Evolutionary conservation across 1,284 basidiomycete species (phyloP), one percentile per base, ranked within the genome.

Genomic region (Tilletia walkeri): DNA sequence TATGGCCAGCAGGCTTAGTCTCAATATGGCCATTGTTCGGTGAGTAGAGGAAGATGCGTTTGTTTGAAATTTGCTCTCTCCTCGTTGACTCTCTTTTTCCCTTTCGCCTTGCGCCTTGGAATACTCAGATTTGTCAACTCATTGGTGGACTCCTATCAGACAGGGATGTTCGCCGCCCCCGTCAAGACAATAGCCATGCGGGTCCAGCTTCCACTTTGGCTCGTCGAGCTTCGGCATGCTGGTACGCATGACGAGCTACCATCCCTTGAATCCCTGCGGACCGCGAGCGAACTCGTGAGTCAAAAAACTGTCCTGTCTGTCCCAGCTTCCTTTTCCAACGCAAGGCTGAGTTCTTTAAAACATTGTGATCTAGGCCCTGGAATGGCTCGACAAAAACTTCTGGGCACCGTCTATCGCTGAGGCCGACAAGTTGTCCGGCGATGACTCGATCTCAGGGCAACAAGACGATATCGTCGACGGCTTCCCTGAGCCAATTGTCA

Each of bases 191-290:
- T 99, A 72, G 94, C 96, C 0, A 86, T 88, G 2, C 90, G 94
- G 73, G 88, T 99, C 34, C 91, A 91, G 0, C 86, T 99, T 1
- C 96, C 96, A 0, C 85, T 88, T 0, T 94, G 92, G 89, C 87
- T 99, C 20, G 94, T 99, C n/a, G 92, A 97, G 75, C 86, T 99
- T 4, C 88, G 95, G 48, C 95, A 99, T 85, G 91, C 93, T 38
- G 92, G 93, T 9, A 99, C 95, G 1, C 95, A 99, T 81, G 95
- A 99, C 80, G 93, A 96, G 75, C 85, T 99, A 18, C 96, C 95
- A 0, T 92, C 91, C 73, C 86, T 98, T 1, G 88, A 89, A 65
- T 85, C 95, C 6, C 87, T 97, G 10, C 88, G 91, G 68, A 88
- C 92, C 68, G 93, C 90, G 0, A 88, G 91, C 20, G 86, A 87